Conservation (phyloP, 208 protist genomes). For the Trypanosoma brucei region DNA sequence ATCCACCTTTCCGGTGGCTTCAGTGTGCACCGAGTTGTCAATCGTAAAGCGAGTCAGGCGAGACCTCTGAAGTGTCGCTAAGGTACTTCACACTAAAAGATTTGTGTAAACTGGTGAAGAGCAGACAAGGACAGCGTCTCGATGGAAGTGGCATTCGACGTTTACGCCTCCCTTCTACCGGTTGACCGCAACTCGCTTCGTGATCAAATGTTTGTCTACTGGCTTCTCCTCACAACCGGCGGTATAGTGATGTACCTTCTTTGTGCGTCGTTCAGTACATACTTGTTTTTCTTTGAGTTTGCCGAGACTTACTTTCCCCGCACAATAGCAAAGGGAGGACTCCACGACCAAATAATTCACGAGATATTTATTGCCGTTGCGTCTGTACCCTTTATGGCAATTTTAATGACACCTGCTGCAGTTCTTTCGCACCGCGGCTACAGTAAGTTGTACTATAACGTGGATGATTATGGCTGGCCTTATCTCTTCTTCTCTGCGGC, state of each 20-base stretch:
- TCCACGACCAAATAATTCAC: constrained; percentile 44
- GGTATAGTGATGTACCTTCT: constrained; percentile 56
- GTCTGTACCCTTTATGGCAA: constrained; percentile 78
- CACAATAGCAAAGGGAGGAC: constrained; percentile 60
- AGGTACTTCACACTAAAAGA: no score
- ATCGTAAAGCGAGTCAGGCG: no score
- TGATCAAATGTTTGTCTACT: constrained; percentile 65
- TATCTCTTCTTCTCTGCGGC: constrained; percentile 68
- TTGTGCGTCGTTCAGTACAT: constrained; percentile 53
- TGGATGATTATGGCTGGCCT: constrained; percentile 69
- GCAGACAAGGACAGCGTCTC: no score
- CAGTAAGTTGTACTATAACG: constrained; percentile 73
- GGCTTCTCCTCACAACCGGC: constrained; percentile 65
- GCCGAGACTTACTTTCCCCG: constrained; percentile 64
- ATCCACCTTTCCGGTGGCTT: no score
- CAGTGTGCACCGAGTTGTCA: no score
- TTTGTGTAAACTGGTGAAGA: no score
- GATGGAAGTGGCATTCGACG: constrained; percentile 65
- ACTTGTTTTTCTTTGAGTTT: constrained; percentile 45
- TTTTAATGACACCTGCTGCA: constrained; percentile 70
- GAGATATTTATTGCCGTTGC: constrained; percentile 74
- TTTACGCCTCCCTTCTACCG: constrained; percentile 51
- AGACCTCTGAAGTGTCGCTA: no score
- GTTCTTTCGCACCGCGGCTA: constrained; percentile 70
- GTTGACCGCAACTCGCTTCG: constrained; percentile 47